Percentiles rank a stretch among this genome's conserved stretches.
Evolutionary conservation across 305 asterid species (phyloP).

Genomic region (Nicotiana rustica): DNA sequence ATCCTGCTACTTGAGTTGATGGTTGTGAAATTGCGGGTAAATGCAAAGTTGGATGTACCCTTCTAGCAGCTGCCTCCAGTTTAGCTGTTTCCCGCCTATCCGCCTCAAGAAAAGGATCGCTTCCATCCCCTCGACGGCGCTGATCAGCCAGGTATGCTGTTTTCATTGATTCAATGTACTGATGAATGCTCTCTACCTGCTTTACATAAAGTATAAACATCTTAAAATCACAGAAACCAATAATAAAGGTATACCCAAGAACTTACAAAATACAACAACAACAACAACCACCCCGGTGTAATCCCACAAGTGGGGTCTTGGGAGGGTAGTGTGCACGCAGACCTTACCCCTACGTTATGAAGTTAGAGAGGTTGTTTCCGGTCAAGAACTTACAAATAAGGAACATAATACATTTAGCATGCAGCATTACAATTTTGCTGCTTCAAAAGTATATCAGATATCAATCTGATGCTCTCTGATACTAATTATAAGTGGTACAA

Average conservation of each 20-base stretch:
- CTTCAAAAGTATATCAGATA: constrained; percentile 23
- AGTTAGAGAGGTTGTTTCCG: too few relatives aligned
- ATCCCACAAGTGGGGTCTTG: too few relatives aligned
- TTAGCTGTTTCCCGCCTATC: constrained; percentile 92
- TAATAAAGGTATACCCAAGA: not conserved
- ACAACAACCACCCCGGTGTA: too few relatives aligned
- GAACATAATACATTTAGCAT: not conserved
- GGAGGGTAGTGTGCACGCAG: too few relatives aligned
- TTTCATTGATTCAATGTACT: constrained; percentile 95
- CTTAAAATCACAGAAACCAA: constrained; percentile 4
- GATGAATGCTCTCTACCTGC: constrained; percentile 95
- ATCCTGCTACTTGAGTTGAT: constrained; percentile 62
- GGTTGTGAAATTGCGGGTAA: constrained; percentile 75
- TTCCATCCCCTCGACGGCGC: constrained; percentile 79
- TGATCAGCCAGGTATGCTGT: constrained; percentile 92
- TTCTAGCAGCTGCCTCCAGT: constrained; percentile 92
- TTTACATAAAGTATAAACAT: not conserved
- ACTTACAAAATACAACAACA: not conserved
- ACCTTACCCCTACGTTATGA: too few relatives aligned
- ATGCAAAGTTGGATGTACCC: constrained; percentile 93
- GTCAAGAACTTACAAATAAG: not conserved
- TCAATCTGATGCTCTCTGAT: constrained; percentile 10
- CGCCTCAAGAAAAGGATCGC: constrained; percentile 94
- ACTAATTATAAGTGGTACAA: not conserved
- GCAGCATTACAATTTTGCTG: not conserved